Evolutionary conservation across 352 stramenopile genomes (phyloP).

Genomic region (Phytophthora melonis): DNA sequence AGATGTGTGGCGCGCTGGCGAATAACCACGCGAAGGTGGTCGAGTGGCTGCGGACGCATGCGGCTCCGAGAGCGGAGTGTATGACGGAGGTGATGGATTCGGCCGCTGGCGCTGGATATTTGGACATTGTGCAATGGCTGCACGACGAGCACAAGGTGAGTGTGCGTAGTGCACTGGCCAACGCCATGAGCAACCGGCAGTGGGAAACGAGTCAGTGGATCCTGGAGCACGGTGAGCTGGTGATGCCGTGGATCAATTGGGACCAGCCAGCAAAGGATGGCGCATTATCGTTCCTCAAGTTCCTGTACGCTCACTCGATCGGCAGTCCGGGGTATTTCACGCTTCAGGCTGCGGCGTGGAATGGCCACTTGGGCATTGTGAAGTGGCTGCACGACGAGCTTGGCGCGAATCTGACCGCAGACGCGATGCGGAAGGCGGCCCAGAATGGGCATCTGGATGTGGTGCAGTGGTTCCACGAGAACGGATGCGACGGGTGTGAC

Average conservation of each 20-base stretch:
- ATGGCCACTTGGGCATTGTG: conserved; percentile 31
- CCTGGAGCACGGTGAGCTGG: conserved; percentile 22
- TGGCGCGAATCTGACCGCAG: not conserved
- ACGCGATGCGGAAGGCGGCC: conserved; percentile 31
- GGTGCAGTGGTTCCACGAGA: conserved; percentile 33
- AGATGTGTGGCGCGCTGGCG: conserved; percentile 30
- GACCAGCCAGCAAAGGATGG: conserved; percentile 30
- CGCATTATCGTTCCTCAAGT: conserved; percentile 31
- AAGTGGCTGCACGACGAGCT: conserved; percentile 32
- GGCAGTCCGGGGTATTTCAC: conserved; percentile 24
- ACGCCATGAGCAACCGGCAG: conserved; percentile 25
- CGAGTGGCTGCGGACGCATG: conserved; percentile 27
- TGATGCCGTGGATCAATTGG: conserved; percentile 34
- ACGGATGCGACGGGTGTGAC: conserved; percentile 27
- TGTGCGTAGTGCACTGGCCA: conserved; percentile 11
- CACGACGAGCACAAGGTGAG: conserved; percentile 23
- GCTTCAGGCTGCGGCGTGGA: conserved; percentile 22
- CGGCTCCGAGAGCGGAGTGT: conserved; percentile 17
- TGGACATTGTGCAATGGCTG: conserved; percentile 34
- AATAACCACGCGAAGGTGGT: conserved; percentile 22
- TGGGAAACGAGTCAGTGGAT: conserved; percentile 33
- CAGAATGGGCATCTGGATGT: conserved; percentile 31
- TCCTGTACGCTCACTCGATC: conserved; percentile 23
- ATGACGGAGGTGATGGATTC: conserved; percentile 30
- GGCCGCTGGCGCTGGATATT: conserved; percentile 13